Conservation (phyloP, 2,329 filamentous ascomycete genomes). For the Diplodia mutila region DNA sequence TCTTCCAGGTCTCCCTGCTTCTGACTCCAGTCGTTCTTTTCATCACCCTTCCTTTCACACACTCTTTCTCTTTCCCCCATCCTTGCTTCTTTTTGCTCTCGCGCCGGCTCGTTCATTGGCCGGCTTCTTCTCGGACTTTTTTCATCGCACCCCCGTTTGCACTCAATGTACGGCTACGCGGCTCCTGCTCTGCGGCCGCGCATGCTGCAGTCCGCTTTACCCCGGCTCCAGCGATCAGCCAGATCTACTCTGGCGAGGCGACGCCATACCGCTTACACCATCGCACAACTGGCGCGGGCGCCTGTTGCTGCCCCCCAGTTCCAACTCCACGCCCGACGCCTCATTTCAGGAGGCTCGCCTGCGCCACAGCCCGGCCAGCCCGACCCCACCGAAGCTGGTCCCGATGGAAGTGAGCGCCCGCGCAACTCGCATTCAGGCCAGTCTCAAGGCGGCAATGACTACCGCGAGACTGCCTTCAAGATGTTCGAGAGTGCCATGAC, state of each 20-base stretch:
- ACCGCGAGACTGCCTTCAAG: conserved; percentile 51
- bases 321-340: conserved; percentile 2
- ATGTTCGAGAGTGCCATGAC: conserved; percentile 58
- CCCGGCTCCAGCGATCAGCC: conserved; percentile 22
- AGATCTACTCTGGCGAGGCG: conserved; percentile 19
- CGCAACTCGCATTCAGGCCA: not conserved
- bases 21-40: conserved; percentile 20
- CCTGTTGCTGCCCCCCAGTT: conserved; percentile 10
- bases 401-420: not conserved
- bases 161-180: conserved; percentile 13
- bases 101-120: conserved; percentile 12
- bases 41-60: conserved; percentile 28
- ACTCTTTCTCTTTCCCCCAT: conserved; percentile 27
- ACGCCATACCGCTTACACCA: not conserved
- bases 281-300: conserved; percentile 17
- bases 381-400: conserved; percentile 16
- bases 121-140: conserved; percentile 26
- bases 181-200: conserved; percentile 17
- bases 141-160: conserved; percentile 10
- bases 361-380: conserved; percentile 24
- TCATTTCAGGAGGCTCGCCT: conserved; percentile 22
- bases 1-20: conserved; percentile 4
- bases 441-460: conserved; percentile 28
- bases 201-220: conserved; percentile 2
- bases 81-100: conserved; percentile 1